A percentile compares a stretch with the other conserved stretches of the same genome.
These are phyloP conservation scores for Venturiaceae sp. DNA, from an alignment of 2,329 filamentous ascomycete genomes.

Conservation along the genomic window DNA sequence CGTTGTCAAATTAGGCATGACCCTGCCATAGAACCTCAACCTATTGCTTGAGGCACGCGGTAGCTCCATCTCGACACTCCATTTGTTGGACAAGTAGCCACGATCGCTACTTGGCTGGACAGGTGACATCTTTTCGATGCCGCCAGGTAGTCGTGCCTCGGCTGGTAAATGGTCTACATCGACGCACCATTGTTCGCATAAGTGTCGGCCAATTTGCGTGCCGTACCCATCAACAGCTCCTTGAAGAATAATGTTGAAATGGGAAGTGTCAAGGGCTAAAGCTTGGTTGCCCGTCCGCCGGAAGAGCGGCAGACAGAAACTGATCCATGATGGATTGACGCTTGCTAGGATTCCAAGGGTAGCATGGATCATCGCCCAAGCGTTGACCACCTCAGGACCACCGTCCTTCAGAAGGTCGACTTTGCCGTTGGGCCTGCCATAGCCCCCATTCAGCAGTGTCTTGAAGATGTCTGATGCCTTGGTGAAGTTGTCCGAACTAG, in stretches of 20 bases:
- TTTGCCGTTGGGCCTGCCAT: not conserved
- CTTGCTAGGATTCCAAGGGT: conserved; percentile 1
- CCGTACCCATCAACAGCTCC: conserved; percentile 43
- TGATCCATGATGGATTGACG: conserved; percentile 8
- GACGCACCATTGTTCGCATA: conserved; percentile 40
- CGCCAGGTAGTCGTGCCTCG: not conserved
- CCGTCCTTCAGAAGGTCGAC: not conserved
- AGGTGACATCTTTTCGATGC: conserved; percentile 14
- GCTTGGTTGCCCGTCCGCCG: conserved; percentile 2
- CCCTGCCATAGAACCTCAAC: conserved; percentile 2
- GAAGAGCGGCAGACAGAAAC: conserved; percentile 6
- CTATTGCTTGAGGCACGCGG: not conserved
- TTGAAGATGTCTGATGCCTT: not conserved
- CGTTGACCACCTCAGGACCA: not conserved
- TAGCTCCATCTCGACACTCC: not conserved
- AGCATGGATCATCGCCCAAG: not conserved
- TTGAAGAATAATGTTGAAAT: conserved; percentile 44
- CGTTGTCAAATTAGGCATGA: not conserved
- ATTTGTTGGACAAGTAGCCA: not conserved
- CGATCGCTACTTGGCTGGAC: not conserved
- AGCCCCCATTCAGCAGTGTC: not conserved
- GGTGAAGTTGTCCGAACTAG: not conserved
- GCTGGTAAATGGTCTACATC: not conserved
- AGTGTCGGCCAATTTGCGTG: conserved; percentile 33
- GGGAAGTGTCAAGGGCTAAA: conserved; percentile 20